A percentile compares a stretch with the other conserved stretches of the same genome.
These are phyloP conservation scores for Fusarium poae DNA, from an alignment of 2,329 filamentous ascomycete species.

Conservation along the genomic window DNA sequence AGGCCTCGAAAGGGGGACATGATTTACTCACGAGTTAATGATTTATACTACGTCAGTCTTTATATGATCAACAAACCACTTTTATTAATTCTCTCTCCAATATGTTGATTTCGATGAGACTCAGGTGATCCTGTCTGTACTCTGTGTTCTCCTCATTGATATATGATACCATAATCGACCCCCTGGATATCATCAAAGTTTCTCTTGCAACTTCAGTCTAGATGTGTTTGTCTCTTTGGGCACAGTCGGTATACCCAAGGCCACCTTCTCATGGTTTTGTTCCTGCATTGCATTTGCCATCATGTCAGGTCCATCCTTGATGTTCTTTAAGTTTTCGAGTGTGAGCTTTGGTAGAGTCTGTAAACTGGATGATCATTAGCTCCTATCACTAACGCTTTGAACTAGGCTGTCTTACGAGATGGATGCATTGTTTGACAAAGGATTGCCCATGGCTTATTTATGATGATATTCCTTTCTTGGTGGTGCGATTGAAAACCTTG, in stretches of 20 bases:
- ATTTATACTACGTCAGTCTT: no score
- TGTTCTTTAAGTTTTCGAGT: rapidly evolving
- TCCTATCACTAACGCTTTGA: rapidly evolving
- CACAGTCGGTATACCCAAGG: not conserved
- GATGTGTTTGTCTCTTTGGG: not conserved
- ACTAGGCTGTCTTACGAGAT: not conserved
- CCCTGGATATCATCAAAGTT: no score
- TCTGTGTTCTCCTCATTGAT: no score
- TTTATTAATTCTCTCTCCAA: no score
- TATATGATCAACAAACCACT: no score
- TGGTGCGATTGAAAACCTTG: rapidly evolving
- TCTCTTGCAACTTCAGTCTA: not conserved
- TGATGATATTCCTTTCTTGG: not conserved
- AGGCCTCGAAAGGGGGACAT: no score
- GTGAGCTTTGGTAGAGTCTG: not conserved
- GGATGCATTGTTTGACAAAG: not conserved
- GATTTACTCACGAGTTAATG: no score
- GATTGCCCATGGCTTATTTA: not conserved
- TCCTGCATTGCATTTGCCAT: not conserved
- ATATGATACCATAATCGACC: not conserved
- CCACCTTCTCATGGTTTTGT: not conserved
- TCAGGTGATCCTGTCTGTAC: no score
- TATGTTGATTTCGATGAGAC: no score
- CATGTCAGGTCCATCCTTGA: rapidly evolving
- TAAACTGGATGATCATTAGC: not conserved